These are phyloP conservation scores for Lichenothelia convexa DNA, from an alignment of 495 filamentous ascomycete species.

Conservation along the genomic window DNA sequence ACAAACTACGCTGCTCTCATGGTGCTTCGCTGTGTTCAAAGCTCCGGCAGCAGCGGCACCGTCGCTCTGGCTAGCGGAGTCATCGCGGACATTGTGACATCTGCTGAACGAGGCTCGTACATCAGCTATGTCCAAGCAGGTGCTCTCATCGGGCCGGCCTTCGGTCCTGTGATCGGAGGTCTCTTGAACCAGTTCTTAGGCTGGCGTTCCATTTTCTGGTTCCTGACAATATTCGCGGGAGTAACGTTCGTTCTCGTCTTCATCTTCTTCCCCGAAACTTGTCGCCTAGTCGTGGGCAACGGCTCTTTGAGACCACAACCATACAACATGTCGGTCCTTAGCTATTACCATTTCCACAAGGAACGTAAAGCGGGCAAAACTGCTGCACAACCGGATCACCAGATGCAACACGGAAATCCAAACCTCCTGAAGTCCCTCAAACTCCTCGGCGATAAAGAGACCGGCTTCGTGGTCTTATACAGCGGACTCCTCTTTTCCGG, in stretches of 20 bases:
- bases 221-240: conserved; percentile 13
- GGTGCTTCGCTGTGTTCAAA: conserved; percentile 49
- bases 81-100: conserved; percentile 29
- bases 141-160: conserved; percentile 49
- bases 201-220: conserved; percentile 20
- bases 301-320: conserved; percentile 24
- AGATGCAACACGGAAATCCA: no score
- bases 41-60: conserved; percentile 55
- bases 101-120: conserved; percentile 46
- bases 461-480: no score
- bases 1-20: conserved; percentile 50
- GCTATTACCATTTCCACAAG: conserved; percentile 17
- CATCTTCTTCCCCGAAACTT: conserved; percentile 13
- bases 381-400: no score
- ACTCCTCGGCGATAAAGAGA: no score
- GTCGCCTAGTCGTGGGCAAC: conserved; percentile 17
- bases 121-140: conserved; percentile 52
- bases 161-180: conserved; percentile 40
- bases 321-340: conserved; percentile 21
- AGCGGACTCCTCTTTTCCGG: no score
- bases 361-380: no score
- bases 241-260: conserved; percentile 20
- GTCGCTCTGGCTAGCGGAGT: conserved; percentile 44
- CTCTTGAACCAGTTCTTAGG: conserved; percentile 16
- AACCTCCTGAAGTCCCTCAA: no score